Evolutionary conservation across 2,329 filamentous ascomycete genomes (phyloP).

Genomic region (Simplicillium sp.): DNA sequence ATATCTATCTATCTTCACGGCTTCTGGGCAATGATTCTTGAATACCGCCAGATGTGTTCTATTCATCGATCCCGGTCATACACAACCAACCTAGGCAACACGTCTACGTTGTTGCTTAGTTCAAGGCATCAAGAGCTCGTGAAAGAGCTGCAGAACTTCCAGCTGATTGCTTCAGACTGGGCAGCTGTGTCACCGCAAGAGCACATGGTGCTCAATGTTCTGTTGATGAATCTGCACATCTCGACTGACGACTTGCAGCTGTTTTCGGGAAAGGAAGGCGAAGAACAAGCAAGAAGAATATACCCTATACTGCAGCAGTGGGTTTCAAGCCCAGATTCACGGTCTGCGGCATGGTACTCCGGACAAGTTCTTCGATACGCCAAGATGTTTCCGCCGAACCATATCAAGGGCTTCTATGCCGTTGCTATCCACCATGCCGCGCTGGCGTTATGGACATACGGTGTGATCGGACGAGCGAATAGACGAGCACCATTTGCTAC

Average conservation of each 20-base stretch:
- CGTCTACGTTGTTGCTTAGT: constrained; percentile 35
- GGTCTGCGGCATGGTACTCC: constrained; percentile 57
- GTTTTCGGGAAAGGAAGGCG: constrained; percentile 58
- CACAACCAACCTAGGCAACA: constrained; percentile 26
- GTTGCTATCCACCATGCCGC: constrained; percentile 61
- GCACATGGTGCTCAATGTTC: constrained; percentile 38
- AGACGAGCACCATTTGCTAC: constrained; percentile 18
- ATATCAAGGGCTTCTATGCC: constrained; percentile 56
- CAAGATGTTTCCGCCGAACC: constrained; percentile 38
- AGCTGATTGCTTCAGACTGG: constrained; percentile 31
- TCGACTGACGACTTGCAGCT: constrained; percentile 57
- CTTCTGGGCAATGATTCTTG: constrained; percentile 56
- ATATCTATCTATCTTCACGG: constrained; percentile 54
- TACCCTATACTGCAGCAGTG: constrained; percentile 51
- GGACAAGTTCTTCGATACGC: constrained; percentile 57
- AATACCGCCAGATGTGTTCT: constrained; percentile 52
- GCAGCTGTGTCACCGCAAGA: constrained; percentile 35
- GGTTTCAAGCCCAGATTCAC: constrained; percentile 43
- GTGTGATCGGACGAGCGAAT: constrained; percentile 41
- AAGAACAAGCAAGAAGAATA: constrained; percentile 52
- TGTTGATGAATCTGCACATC: constrained; percentile 55
- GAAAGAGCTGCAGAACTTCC: constrained; percentile 42
- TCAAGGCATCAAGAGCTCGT: constrained; percentile 55
- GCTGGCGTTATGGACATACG: constrained; percentile 61
- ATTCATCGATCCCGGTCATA: constrained; percentile 38